Base-by-base conservation (phyloP, 1,139 yeast genomes). In the Yamadazyma triangularis region DNA sequence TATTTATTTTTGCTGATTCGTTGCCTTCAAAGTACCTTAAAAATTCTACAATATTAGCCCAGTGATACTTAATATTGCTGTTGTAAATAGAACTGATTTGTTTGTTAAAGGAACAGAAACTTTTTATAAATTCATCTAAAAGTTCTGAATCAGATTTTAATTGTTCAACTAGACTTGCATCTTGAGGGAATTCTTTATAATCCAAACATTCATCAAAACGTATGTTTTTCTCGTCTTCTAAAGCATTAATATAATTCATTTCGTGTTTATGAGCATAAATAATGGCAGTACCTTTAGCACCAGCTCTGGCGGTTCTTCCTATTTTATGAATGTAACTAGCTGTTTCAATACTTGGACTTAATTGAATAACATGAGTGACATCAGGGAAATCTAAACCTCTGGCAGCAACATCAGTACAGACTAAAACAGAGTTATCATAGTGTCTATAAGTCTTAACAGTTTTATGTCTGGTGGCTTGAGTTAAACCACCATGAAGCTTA, bases 241-340 rank as follows among this genome's bases (percentile, higher is more conserved):
- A 64, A 3, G 58, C 54, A 22, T 55, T 51, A 30, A 70, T 56
- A 50, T 72, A 81, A 13, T 66, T 65, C 23, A 52, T 40, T 53
- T 83, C 89, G 9, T 26, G 18, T 20, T 56, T 50, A 13, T 77
- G 56, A 26, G 72, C 45, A 47, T 75, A 78, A 27, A 78, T 52
- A 8, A 73, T 54, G 2, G 91, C 80, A 24, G 64, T 63, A 44
- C 98, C 98, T 23, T 70, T 64, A 42, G 75, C 74, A 39, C 96
- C 96, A 37, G 91, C 95, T 63, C 98, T 78, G 28, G 95, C 97
- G 14, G 97, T 89, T 70, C 98, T 81, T 38, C 98, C 98, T 45
- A 89, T 83, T 57, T 95, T 79, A 57, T 91, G 98, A 31, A 89
- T 77, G 53, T 89, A 89, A 41, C 84, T 82, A 11, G 89, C 77